Conservation (phyloP, 345 rosid genomes). For the Sisymbrium irio region DNA sequence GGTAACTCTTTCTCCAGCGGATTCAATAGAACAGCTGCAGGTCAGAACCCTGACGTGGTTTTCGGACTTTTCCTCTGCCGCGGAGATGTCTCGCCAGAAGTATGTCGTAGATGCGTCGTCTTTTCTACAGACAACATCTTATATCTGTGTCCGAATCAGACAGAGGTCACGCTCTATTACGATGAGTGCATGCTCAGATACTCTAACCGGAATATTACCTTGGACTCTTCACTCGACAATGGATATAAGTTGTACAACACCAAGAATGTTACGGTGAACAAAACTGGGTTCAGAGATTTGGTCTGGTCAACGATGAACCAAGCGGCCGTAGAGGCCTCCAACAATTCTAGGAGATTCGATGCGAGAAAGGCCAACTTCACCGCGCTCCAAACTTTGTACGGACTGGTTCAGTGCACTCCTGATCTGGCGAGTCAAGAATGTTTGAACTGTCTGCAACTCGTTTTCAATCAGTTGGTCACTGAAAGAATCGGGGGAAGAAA, state of each 20-base stretch:
- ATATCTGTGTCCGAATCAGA: slow-evolving; percentile 24
- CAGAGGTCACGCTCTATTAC: slow-evolving; percentile 23
- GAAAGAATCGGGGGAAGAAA: slow-evolving; percentile 30
- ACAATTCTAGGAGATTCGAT: too few species aligned
- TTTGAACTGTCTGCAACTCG: too few species aligned
- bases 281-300: too few species aligned
- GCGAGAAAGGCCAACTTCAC: too few species aligned
- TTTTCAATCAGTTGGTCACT: neutral
- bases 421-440: slow-evolving; percentile 29
- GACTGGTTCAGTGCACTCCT: slow-evolving; percentile 47
- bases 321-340: too few species aligned
- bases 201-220: too few species aligned
- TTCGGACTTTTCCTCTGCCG: slow-evolving; percentile 43
- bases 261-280: too few species aligned
- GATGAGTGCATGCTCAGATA: slow-evolving; percentile 40
- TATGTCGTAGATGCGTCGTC: slow-evolving; percentile 35
- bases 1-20: neutral
- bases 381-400: slow-evolving; percentile 12
- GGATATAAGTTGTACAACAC: too few species aligned
- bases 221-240: too few species aligned
- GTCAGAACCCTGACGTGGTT: slow-evolving; percentile 14
- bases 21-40: slow-evolving; percentile 37
- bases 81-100: slow-evolving; percentile 5
- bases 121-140: neutral
- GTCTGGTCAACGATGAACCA: too few species aligned